Base-by-base conservation (phyloP, 805 yeast species). In the Peterozyma toletana region DNA sequence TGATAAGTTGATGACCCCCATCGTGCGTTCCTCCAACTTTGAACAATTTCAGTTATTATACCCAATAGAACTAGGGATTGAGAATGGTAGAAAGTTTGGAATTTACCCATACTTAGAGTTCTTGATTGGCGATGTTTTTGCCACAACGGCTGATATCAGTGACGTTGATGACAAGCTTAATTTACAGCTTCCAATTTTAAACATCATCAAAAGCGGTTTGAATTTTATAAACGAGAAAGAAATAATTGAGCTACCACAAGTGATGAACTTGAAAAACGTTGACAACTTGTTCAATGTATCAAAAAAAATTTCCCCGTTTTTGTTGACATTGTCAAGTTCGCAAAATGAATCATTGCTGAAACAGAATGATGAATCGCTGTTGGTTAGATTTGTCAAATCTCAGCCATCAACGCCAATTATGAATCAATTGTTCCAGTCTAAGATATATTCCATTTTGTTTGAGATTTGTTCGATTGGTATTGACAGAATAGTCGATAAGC, bases 71-170 rank as follows among this genome's bases (percentile, higher is more conserved):
- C 58, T 88, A 27, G 96, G 96, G 0, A 18, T 44, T n/a, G 57
- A 58, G 2, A 66, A 68, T 0, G 75, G 79, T 49, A 71, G 95
- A 52, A 74, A 66, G 30, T 71, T 70, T 30, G 96, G 96, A 2
- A 61, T 88, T 5, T 78, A 89, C 77, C 88, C 93, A 2, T 91
- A 90, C 53, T 58, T 86, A 43, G 91, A 87, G 42, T 88, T 77
- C 52, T 57, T 89, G 11, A 55, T 85, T n/a, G 63, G 72, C 11
- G 85, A 83, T 37, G 77, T 89, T 0, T 77, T 89, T 50, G 48
- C 64, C 30, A 63, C 45, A 2, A 21, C 27, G 27, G 27, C 27
- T 21, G 27, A 21, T 5, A 21, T 21, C 27, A 21, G 27, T 7
- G 27, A 21, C 7, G 7, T 21, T 21, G 54, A 46, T 0, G 73